A percentile compares a stretch with the other conserved stretches of the same genome.
phyloP scores from a whole-genome alignment of 306 rosid genomes.

The Pterocarpus macrocarpus region DNA sequence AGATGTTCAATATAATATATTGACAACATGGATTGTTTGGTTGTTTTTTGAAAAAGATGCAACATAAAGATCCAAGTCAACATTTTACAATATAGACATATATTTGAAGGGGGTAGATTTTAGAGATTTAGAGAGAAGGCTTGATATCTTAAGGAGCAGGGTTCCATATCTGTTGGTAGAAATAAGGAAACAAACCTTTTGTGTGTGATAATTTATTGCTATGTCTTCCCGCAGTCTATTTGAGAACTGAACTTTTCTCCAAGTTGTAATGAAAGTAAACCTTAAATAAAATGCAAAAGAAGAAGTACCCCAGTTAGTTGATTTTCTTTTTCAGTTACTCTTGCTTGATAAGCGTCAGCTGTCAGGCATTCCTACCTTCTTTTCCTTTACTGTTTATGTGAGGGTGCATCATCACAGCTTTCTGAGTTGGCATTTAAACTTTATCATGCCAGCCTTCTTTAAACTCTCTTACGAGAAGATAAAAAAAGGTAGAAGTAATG shows the following conservation, averaged over 20 bases:
- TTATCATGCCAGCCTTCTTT: constrained; percentile 38
- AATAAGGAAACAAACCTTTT: constrained; percentile 13
- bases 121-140: constrained; percentile 35
- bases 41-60: constrained; percentile 40
- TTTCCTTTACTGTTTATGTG: constrained; percentile 15
- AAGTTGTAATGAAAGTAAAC: constrained; percentile 12
- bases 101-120: constrained; percentile 17
- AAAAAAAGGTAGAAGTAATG: not conserved
- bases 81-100: constrained; percentile 13
- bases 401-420: constrained; percentile 28
- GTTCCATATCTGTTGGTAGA: not conserved
- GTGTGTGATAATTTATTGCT: not conserved
- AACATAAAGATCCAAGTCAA: not conserved
- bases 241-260: constrained; percentile 2
- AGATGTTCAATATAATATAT: constrained; percentile 36
- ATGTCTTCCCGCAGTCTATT: not conserved
- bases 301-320: not conserved
- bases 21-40: constrained; percentile 40
- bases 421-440: constrained; percentile 19
- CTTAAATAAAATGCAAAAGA: not conserved
- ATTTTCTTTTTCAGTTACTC: not conserved
- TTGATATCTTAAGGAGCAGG: constrained; percentile 25
- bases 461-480: constrained; percentile 19
- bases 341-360: not conserved
- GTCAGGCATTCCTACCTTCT: not conserved